Base-by-base conservation (phyloP, 768 basidiomycete species). In the Kwoniella dendrophila region DNA sequence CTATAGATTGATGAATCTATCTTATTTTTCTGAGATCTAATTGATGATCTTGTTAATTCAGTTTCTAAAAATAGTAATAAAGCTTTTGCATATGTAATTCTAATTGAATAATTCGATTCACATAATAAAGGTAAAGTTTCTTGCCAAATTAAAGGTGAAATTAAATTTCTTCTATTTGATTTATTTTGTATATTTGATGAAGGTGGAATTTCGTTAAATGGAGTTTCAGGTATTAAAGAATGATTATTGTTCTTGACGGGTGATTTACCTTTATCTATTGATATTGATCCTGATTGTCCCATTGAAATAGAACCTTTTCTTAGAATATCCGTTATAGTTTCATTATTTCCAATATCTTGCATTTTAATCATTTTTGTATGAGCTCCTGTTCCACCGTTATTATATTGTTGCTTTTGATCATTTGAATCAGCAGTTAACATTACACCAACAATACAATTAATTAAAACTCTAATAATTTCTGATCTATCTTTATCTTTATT, bases 111-210 rank as follows among this genome's bases (percentile, higher is more conserved):
- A 59, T 90, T 87, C 12, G 80, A 77, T 73, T 95, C 91, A 74
- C 91, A 94, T 3, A 95, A 79, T 27, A 96, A 82, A 49, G 87
- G 88, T 44, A 95, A 78, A 1, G 90, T 93, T 63, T 95, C 92
- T 74, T 92, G 90, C 92, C 92, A 95, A 33, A 88, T 85, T 72
- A 92, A 91, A 29, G 89, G 87, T 2, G 88, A 83, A 32, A 96
- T 84, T 63, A 73, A 72, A 63, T 81, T 80, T 11, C 75, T 62
- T 43, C 74, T 48, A 12, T 59, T 60, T 14, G 40, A 50, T 14
- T 52, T 45, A 26, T 29, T 51, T 5, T 55, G 38, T 40, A 44
- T 40, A 16, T 26, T 24, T 27, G 24, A n/a, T 16, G 14, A 29
- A 22, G 59, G 61, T 12, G 53, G 57, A n/a, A 53, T 53, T 33